Base-by-base conservation (phyloP, 2,329 filamentous ascomycete species). In the Epichloe bromicola region DNA sequence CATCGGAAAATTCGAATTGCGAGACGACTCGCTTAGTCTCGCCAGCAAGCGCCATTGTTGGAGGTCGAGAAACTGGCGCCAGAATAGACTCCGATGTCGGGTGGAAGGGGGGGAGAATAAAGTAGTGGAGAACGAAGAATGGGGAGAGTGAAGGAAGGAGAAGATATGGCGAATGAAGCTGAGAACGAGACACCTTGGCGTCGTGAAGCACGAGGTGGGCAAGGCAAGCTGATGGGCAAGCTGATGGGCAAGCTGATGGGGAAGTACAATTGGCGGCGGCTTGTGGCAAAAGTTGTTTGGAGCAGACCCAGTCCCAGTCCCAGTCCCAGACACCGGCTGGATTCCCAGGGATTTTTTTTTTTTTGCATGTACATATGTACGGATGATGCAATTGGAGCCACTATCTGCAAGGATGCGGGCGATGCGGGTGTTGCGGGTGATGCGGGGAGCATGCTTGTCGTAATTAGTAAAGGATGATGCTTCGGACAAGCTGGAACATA, bases 1-100 rank as follows among this genome's bases (percentile, higher is more conserved):
- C 79, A 60, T 88, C 77, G 54, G 80, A 75, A 69, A 90, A 91
- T 50, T 95, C 87, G 70, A 97, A 97, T 67, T 93, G 81, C 59
- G 79, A 79, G 61, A 87, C 86, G 62, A 96, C 81, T 63, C 80
- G 80, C 75, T 83, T 82, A 53, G 89, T 88, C 70, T 91, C 86
- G 55, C 82, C 77, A 55, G 70, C 70, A 56, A 85, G 72, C 53
- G 75, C 70, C 81, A 85, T 85, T 58, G 71, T 73, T 69, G 74
- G 71, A 51, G 74, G 73, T 66, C 65, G 67, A 42, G 79, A 82
- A 49, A 74, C 70, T 14, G 79, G 78, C 36, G 74, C 70, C 41
- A 69, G 60, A 17, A 74, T 76, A 43, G 75, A 70, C 54, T 71
- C 70, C 55, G 70, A 62, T 58, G 50, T 66, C 61, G 51, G 65